Base-by-base conservation (phyloP, 352 stramenopile species). In the Phytophthora colocasiae region DNA sequence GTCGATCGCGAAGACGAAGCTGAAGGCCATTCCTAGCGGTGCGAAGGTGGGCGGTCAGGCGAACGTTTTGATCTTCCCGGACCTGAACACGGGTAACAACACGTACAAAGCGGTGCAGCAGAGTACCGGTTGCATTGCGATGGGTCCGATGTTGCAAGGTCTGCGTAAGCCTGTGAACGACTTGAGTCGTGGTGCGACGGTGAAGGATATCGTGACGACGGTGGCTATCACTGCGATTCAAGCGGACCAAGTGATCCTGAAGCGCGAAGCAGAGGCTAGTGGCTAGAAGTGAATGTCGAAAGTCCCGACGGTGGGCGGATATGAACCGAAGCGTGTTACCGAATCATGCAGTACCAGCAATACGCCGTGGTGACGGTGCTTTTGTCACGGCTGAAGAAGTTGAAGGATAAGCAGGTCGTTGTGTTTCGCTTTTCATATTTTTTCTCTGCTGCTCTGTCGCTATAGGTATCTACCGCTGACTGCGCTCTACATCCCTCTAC, bases 171-270 rank as follows among this genome's bases (percentile, higher is more conserved):
- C 89, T 3, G 89, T 97, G 49, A 96, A 97, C 56, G 91, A 97
- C 70, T 46, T 97, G 41, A 95, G 84, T 49, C 87, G 89, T n/a
- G 90, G 90, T 15, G 86, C 87, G 5, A 93, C 81, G 6, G 90
- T 97, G 38, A 94, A 95, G 57, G 91, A 97, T 59, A 97, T 97
- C 50, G 86, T 97, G 29, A 96, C 90, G 51, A 97, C 91, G 7
- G 81, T 96, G 54, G 91, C 87, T 26, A 89, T 97, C 64, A 97
- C 89, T 17, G 83, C 87, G 11, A 93, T 97, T 52, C 89, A 97
- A 71, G 87, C 85, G n/a, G 80, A 93, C 55, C 83, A 93, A 52
- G 78, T 82, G 48, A 78, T 82, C 31, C 38, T 52, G 38, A 81
- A 80, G 27, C 68, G 68, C 2, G 57, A 76, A 32, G 54, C 47